Evolutionary conservation across 169 alveolate species (phyloP).

Genomic region (Theileria annulata): DNA sequence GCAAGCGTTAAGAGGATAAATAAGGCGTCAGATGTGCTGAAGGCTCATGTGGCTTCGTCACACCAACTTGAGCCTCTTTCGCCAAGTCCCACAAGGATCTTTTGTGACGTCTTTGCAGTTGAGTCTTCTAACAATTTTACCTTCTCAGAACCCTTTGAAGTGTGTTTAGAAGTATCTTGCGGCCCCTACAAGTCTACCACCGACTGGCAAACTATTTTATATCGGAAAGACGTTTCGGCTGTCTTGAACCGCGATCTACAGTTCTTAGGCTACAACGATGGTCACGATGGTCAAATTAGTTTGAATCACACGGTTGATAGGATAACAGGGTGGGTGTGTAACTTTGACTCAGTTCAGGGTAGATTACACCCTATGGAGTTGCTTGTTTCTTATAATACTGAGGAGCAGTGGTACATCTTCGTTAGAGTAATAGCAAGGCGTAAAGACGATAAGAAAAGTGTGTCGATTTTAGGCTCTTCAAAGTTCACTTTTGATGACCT

Average conservation of each 20-base stretch:
- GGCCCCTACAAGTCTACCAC: constrained; percentile 83
- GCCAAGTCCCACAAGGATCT: constrained; percentile 76
- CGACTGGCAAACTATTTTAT: constrained; percentile 62
- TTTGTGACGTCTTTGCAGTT: constrained; percentile 84
- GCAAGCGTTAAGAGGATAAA: constrained; percentile 83
- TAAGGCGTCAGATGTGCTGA: constrained; percentile 79
- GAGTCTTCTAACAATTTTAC: constrained; percentile 70
- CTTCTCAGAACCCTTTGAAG: constrained; percentile 48
- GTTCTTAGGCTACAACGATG: constrained; percentile 20
- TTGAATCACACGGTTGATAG: constrained; percentile 31
- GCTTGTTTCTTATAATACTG: constrained; percentile 71
- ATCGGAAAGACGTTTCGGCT: constrained; percentile 7
- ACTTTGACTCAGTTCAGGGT: constrained; percentile 62
- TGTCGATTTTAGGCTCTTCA: constrained; percentile 34
- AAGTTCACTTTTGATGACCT: constrained; percentile 45
- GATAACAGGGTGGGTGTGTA: constrained; percentile 37
- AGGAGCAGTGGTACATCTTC: constrained; percentile 84
- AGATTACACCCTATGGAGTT: constrained; percentile 70
- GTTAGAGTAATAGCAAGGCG: constrained; percentile 72
- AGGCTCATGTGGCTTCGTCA: constrained; percentile 85
- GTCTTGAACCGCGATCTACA: constrained; percentile 9
- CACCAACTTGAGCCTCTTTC: constrained; percentile 83
- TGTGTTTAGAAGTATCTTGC: constrained; percentile 79
- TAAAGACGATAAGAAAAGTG: constrained; percentile 10
- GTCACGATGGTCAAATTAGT: constrained; percentile 26